A percentile compares a stretch with the other conserved stretches of the same genome.
These are phyloP conservation scores for Venturia oleaginea DNA, from an alignment of 2,329 filamentous ascomycete species.

Conservation along the genomic window DNA sequence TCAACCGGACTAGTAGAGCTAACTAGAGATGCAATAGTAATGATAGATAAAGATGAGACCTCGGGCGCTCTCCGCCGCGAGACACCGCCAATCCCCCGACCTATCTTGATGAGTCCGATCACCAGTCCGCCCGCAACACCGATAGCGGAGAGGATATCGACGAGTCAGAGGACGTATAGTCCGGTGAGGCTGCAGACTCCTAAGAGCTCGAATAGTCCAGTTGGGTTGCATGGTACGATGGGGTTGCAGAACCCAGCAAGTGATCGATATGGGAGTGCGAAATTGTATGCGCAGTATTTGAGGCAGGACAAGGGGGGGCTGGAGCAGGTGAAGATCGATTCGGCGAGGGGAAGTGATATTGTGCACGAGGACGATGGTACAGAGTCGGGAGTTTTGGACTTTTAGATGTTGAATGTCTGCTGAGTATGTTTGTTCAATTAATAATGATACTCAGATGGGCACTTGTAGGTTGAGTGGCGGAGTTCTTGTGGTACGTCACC, in stretches of 20 bases:
- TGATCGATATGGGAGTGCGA: constrained; percentile 21
- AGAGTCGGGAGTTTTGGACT: neutral
- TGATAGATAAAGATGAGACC: constrained; percentile 32
- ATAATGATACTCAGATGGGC: neutral
- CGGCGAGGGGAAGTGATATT: neutral
- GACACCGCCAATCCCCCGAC: neutral
- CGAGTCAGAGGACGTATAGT: neutral
- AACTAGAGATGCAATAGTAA: constrained; percentile 18
- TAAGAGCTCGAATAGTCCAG: neutral
- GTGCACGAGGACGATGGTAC: neutral
- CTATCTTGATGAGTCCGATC: neutral
- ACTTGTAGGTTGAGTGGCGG: neutral
- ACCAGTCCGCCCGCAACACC: neutral
- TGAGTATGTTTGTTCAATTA: neutral
- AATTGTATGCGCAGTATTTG: constrained; percentile 30
- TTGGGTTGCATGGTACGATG: neutral
- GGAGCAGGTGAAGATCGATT: neutral
- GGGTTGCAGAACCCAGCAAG: neutral
- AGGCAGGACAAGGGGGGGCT: constrained; percentile 10
- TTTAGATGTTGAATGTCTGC: neutral
- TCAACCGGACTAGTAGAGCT: too few relatives aligned
- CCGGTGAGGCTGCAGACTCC: neutral
- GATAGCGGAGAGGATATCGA: neutral
- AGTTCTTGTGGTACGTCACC: neutral
- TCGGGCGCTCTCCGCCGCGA: constrained; percentile 19